Evolutionary conservation across 441 rosid species (phyloP), one percentile per base, ranked within the genome.

Genomic region (Populus hybrid): DNA sequence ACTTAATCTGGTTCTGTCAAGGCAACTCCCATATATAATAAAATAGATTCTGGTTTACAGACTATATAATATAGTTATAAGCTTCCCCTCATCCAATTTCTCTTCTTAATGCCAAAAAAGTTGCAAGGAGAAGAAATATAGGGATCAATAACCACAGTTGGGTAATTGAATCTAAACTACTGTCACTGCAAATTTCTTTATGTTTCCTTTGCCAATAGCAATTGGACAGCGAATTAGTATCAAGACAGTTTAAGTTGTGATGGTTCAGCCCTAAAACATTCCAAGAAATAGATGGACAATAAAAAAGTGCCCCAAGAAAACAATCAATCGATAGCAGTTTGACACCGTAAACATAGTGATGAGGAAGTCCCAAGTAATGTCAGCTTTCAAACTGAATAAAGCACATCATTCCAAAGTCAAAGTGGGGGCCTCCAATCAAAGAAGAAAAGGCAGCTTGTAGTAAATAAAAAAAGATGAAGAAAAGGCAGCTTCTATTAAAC

Each of bases 71-170:
- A 54, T 14, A 54, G 2, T 50, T 67, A 54, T 35, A 26, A 34
- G 81, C 54, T 24, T 69, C 76, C 68, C 67, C 34, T n/a, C 36
- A 35, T 28, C 36, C 81, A 35, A 66, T 67, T 26, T 46, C 35
- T 46, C 34, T 18, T 8, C 28, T 34, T 77, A 26, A 63, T 70
- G 70, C 14, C 20, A 54, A 46, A 10, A 26, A 68, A 8, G 16
- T 20, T 30, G 70, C 18, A 34, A 76, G 1, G 35, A 24, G 21
- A 50, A n/a, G 54, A 67, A 50, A 68, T 21, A 10, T n/a, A 35
- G 20, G 8, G 38, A 57, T 69, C 20, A 10, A 69, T 69, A 66
- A 59, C 40, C 5, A 8, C 38, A 21, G 23, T 57, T 24, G 68
- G 38, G 11, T 16, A 50, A 76, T 18, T 23, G 26, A 9, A 67